These are phyloP conservation scores for Arthrobotrys pseudoclavata DNA, from an alignment of 2,329 filamentous ascomycete genomes.

Conservation along the genomic window DNA sequence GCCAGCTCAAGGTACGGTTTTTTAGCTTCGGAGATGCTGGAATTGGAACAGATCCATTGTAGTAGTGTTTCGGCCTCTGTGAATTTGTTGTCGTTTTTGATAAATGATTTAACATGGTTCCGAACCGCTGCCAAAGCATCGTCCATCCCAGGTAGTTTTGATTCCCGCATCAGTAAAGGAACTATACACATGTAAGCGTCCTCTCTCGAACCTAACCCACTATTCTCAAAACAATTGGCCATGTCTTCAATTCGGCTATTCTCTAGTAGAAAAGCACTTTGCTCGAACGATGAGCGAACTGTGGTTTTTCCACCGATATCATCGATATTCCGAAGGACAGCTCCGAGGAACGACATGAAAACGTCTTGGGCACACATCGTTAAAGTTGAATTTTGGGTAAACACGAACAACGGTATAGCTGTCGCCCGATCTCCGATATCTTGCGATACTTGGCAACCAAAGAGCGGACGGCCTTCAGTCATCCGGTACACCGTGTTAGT, in stretches of 20 bases:
- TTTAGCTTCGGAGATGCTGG: not conserved
- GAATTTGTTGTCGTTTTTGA: not conserved
- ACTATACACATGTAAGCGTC: slow-evolving; percentile 64
- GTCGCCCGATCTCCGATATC: not conserved
- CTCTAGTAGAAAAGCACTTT: slow-evolving; percentile 1
- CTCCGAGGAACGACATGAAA: slow-evolving; percentile 37
- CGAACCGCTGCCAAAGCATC: slow-evolving; percentile 9
- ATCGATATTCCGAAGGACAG: not conserved
- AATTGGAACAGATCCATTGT: slow-evolving; percentile 9
- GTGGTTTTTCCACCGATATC: slow-evolving; percentile 36
- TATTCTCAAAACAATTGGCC: slow-evolving; percentile 62
- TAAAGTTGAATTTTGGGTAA: slow-evolving; percentile 26
- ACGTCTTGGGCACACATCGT: slow-evolving; percentile 52
- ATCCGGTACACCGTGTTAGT: not conserved
- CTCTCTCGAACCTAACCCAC: slow-evolving; percentile 61
- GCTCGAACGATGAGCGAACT: not conserved
- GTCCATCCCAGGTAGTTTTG: slow-evolving; percentile 29
- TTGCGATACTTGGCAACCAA: not conserved
- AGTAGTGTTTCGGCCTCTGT: not conserved
- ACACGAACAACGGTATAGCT: not conserved
- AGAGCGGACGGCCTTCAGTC: not conserved
- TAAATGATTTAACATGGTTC: not conserved
- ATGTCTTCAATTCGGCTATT: slow-evolving; percentile 52
- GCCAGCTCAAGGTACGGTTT: not conserved
- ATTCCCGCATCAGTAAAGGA: slow-evolving; percentile 61